Percentiles rank a stretch among this genome's conserved stretches.
These are phyloP conservation scores for Colletotrichum kahawae DNA, from an alignment of 2,329 filamentous ascomycete genomes.

Conservation along the genomic window DNA sequence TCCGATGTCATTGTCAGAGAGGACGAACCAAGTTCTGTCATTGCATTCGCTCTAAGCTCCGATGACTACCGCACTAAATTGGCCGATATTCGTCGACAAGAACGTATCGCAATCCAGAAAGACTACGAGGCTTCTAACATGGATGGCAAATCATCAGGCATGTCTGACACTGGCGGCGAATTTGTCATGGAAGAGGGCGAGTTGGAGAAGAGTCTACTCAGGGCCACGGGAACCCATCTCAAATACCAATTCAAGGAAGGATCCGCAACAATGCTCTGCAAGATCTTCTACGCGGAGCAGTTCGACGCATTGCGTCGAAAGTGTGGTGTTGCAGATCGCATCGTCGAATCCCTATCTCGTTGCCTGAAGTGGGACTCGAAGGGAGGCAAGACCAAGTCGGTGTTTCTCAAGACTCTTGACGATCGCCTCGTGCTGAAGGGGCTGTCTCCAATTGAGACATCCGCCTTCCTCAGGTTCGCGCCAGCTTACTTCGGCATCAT, in stretches of 20 bases:
- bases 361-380: constrained; percentile 99
- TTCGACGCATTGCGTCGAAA: constrained; percentile 94
- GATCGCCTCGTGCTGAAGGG: constrained; percentile 93
- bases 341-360: constrained; percentile 91
- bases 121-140: constrained; percentile 23
- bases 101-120: constrained; percentile 24
- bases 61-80: constrained; percentile 87
- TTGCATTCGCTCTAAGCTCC: constrained; percentile 89
- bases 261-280: constrained; percentile 94
- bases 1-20: constrained; percentile 97
- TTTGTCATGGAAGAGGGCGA: constrained; percentile 66
- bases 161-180: constrained; percentile 38
- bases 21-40: constrained; percentile 95
- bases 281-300: constrained; percentile 98
- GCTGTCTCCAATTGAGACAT: constrained; percentile 87
- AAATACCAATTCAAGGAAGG: constrained; percentile 96
- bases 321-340: constrained; percentile 90
- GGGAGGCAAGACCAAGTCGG: constrained; percentile 95
- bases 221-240: constrained; percentile 87
- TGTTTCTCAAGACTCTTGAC: constrained; percentile 96
- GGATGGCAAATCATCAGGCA: constrained; percentile 33
- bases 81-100: constrained; percentile 56
- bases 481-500: constrained; percentile 98
- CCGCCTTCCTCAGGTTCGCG: constrained; percentile 92
- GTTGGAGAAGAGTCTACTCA: constrained; percentile 84